Conservation (phyloP, 2,329 filamentous ascomycete genomes). For the Hypocrella siamensis region DNA sequence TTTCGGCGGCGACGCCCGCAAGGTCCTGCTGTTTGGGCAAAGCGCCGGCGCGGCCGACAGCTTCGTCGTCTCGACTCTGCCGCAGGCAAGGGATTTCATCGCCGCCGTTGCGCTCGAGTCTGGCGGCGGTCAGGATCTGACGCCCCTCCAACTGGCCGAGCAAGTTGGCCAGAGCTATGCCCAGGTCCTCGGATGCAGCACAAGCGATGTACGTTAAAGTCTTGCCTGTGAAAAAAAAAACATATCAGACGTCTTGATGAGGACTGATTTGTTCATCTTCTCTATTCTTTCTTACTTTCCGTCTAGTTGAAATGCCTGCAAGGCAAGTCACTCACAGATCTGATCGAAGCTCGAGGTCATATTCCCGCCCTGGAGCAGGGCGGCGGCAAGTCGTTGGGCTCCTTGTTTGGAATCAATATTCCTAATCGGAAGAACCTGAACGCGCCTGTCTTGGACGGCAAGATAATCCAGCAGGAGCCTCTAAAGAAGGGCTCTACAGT, state of each 20-base stretch:
- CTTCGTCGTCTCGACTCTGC: conserved; percentile 4
- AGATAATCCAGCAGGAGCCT: conserved; percentile 1
- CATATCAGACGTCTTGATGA: neutral
- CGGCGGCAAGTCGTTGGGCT: neutral
- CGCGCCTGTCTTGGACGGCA: conserved; percentile 1
- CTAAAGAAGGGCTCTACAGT: conserved; percentile 4
- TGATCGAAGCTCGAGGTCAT: neutral
- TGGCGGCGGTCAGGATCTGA: conserved; percentile 5
- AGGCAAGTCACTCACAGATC: neutral
- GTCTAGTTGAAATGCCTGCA: conserved; percentile 1
- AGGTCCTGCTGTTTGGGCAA: conserved; percentile 17
- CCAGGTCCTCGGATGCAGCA: conserved; percentile 3
- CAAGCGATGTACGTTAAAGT: conserved; percentile 2
- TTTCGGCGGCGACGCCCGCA: conserved; percentile 25
- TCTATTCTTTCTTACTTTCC: neutral
- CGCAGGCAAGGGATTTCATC: conserved; percentile 3
- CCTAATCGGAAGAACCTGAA: conserved; percentile 1
- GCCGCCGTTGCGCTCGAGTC: conserved; percentile 5
- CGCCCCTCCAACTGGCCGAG: conserved; percentile 2
- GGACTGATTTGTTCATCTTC: neutral
- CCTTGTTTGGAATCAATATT: neutral
- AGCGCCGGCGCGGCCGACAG: conserved; percentile 5
- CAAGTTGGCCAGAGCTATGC: conserved; percentile 6
- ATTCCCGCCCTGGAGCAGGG: neutral
- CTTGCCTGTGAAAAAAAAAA: neutral